These are phyloP conservation scores for Thelonectria rubi DNA, from an alignment of 2,329 filamentous ascomycete species.

Conservation along the genomic window DNA sequence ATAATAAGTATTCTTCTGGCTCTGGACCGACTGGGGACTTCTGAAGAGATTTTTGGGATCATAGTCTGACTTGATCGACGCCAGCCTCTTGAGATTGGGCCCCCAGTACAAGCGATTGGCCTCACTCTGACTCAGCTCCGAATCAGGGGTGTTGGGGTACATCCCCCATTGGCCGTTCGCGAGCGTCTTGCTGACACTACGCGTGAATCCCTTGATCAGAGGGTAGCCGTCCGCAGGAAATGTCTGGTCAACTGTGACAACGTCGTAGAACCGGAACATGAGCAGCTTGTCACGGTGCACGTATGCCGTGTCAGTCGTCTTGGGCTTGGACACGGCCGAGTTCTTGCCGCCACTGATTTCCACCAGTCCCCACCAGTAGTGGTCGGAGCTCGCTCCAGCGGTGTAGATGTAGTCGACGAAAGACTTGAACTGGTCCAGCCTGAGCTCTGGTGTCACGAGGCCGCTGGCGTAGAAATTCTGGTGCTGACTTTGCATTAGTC, in stretches of 20 bases:
- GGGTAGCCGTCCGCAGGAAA: conserved; percentile 49
- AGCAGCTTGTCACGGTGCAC: conserved; percentile 56
- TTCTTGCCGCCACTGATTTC: conserved; percentile 48
- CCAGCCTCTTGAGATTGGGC: conserved; percentile 44
- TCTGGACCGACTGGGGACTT: conserved; percentile 47
- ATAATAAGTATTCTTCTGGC: not conserved
- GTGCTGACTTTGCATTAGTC: conserved; percentile 32
- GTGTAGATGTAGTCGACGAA: conserved; percentile 41
- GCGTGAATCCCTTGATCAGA: conserved; percentile 46
- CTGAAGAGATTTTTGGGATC: conserved; percentile 52
- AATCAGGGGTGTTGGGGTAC: conserved; percentile 55
- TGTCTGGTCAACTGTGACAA: conserved; percentile 33
- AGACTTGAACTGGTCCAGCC: conserved; percentile 33
- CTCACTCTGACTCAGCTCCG: conserved; percentile 45
- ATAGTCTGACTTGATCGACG: conserved; percentile 47
- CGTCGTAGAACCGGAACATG: conserved; percentile 61
- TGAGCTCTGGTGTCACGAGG: conserved; percentile 37
- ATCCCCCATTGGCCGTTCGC: conserved; percentile 47
- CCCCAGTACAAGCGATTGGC: conserved; percentile 52
- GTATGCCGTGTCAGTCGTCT: conserved; percentile 47
- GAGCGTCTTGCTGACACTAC: conserved; percentile 44
- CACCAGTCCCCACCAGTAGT: conserved; percentile 43
- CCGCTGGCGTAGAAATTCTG: conserved; percentile 48
- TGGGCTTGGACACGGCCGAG: conserved; percentile 48
- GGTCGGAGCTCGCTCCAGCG: conserved; percentile 27